A percentile compares a stretch with the other conserved stretches of the same genome.
Evolutionary conservation across 1,284 basidiomycete genomes (phyloP).

Genomic region (Sphagnurus paluster): DNA sequence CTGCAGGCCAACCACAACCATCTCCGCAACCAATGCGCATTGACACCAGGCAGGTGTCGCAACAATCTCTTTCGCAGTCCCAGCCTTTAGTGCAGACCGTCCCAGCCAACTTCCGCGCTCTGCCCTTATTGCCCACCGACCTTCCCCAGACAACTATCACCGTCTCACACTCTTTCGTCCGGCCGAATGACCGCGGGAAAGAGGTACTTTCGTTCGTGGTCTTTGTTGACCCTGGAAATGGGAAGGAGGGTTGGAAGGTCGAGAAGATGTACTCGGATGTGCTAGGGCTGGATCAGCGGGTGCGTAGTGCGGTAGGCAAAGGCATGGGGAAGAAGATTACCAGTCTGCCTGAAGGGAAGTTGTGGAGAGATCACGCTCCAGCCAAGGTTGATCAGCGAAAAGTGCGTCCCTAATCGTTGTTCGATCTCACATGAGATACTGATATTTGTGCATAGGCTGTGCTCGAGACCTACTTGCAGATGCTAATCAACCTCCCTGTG

Average conservation of each 20-base stretch:
- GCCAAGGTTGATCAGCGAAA: slow-evolving; percentile 95
- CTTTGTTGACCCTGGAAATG: slow-evolving; percentile 60
- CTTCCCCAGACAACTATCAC: slow-evolving; percentile 61
- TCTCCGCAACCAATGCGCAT: slow-evolving; percentile 21
- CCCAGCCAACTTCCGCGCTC: slow-evolving; percentile 55
- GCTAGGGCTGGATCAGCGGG: slow-evolving; percentile 75
- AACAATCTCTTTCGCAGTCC: too few species aligned
- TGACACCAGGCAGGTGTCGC: slow-evolving; percentile 22
- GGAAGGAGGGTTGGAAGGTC: slow-evolving; percentile 82
- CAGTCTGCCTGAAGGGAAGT: slow-evolving; percentile 83
- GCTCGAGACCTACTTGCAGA: slow-evolving; percentile 86
- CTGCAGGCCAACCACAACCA: slow-evolving; percentile 21
- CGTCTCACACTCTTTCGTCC: slow-evolving; percentile 76
- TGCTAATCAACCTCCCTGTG: slow-evolving; percentile 79
- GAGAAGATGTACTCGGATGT: slow-evolving; percentile 96
- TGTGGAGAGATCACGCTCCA: slow-evolving; percentile 97
- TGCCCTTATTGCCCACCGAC: slow-evolving; percentile 68
- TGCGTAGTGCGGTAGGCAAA: slow-evolving; percentile 65
- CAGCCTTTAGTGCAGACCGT: slow-evolving; percentile 17
- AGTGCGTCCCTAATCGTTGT: slow-evolving; percentile 37
- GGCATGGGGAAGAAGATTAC: slow-evolving; percentile 78
- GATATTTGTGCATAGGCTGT: slow-evolving; percentile 51
- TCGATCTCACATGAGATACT: neutral
- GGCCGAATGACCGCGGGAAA: slow-evolving; percentile 83
- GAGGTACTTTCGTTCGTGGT: slow-evolving; percentile 86